Conservation (phyloP, 371 early-diverging fungal genomes). For the Actinomortierella ambigua region DNA sequence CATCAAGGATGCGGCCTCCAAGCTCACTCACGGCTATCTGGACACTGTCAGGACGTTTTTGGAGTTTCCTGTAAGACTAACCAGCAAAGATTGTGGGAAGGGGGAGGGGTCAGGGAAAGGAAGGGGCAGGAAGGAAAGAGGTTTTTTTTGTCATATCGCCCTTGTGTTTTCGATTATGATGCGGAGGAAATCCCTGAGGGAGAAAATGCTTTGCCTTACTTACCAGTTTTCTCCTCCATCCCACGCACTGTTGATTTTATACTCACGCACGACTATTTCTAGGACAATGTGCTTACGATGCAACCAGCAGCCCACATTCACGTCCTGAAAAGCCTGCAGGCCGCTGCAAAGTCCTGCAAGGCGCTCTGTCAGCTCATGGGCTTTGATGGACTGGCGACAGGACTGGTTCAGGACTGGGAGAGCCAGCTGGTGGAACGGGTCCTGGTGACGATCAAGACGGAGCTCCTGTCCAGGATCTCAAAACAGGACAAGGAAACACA, state of each 20-base stretch:
- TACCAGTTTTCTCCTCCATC: too few species aligned
- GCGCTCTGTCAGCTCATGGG: conserved; percentile 31
- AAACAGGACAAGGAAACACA: conserved; percentile 9
- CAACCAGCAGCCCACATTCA: conserved; percentile 35
- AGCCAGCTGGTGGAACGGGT: conserved; percentile 20
- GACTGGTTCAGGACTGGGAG: conserved; percentile 40
- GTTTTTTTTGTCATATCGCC: too few species aligned
- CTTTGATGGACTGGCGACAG: conserved; percentile 28
- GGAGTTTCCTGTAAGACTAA: conserved; percentile 44
- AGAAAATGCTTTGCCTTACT: too few species aligned
- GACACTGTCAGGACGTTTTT: conserved; percentile 32
- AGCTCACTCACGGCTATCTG: conserved; percentile 25
- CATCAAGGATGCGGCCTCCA: conserved; percentile 23
- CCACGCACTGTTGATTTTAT: too few species aligned
- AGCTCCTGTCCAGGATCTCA: conserved; percentile 13
- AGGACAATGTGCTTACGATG: conserved; percentile 33
- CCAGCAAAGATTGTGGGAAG: too few species aligned
- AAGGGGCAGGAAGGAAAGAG: too few species aligned
- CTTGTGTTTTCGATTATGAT: too few species aligned
- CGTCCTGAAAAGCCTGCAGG: conserved; percentile 27
- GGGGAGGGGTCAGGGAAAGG: too few species aligned
- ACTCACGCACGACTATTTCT: too few species aligned
- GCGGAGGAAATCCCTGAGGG: too few species aligned
- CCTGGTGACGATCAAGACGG: conserved; percentile 15
- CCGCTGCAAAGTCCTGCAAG: conserved; percentile 15